Conservation (phyloP, 441 rosid genomes). For the Euphorbia schlechtendalii region DNA sequence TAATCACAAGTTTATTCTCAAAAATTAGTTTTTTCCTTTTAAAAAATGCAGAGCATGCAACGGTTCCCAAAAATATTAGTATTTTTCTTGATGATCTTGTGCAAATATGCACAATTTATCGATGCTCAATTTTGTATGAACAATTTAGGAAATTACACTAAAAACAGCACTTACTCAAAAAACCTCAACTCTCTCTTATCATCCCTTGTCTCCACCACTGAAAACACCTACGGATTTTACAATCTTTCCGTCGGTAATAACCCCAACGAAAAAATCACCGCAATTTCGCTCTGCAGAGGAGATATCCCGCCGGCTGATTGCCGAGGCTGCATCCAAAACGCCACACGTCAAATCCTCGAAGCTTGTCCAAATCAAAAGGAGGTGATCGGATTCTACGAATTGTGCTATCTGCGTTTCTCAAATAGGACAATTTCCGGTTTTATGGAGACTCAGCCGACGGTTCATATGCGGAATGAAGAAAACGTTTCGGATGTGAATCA, state of each 20-base stretch:
- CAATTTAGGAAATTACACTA: constrained; percentile 34
- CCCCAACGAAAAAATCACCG: constrained; percentile 30
- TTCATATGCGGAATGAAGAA: background rate
- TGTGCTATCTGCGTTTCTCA: constrained; percentile 47
- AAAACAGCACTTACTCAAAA: constrained; percentile 29
- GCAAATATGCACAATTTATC: background rate
- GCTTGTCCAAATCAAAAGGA: constrained; percentile 44
- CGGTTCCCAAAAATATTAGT: background rate
- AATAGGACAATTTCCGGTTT: constrained; percentile 21
- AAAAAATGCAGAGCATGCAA: background rate
- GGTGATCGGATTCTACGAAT: constrained; percentile 31
- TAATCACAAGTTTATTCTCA: too few species aligned
- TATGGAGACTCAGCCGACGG: constrained; percentile 5
- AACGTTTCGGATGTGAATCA: constrained; percentile 25
- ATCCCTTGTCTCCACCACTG: constrained; percentile 26
- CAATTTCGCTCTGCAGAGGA: constrained; percentile 50
- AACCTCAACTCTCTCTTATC: constrained; percentile 39
- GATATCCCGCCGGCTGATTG: constrained; percentile 33
- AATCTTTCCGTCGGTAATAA: constrained; percentile 34
- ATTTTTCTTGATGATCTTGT: background rate
- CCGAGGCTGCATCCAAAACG: constrained; percentile 29
- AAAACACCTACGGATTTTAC: constrained; percentile 37
- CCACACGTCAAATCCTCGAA: constrained; percentile 23
- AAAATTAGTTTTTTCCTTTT: too few species aligned
- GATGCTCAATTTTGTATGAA: constrained; percentile 5